Evolutionary conservation across 164 flowering plant genomes (phyloP).

Genomic region (Chimonanthus salicifolius): DNA sequence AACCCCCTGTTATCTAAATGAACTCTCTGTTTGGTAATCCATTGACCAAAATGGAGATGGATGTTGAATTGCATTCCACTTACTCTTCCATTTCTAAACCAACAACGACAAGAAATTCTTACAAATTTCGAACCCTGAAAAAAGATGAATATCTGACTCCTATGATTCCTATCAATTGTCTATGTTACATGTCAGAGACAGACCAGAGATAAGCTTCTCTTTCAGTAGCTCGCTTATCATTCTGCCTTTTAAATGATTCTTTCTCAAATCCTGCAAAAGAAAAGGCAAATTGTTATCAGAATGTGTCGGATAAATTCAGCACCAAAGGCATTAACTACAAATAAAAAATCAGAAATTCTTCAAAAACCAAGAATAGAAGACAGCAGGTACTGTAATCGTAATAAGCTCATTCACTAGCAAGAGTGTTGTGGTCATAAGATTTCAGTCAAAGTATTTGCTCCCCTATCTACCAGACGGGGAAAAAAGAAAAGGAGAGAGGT

Average conservation of each 20-base stretch:
- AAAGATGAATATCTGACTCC: no score
- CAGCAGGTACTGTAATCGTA: neutral
- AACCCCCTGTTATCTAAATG: no score
- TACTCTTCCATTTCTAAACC: no score
- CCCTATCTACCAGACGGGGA: no score
- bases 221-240: slow-evolving; percentile 76
- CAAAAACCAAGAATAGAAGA: neutral
- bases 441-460: neutral
- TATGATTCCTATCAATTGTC: neutral
- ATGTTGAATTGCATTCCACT: no score
- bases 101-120: no score
- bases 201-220: slow-evolving; percentile 93
- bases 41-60: no score
- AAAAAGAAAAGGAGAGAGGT: no score
- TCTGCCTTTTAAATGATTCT: slow-evolving; percentile 55
- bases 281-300: neutral
- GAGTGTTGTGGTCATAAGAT: neutral
- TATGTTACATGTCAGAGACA: slow-evolving; percentile 70
- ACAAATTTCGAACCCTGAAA: no score
- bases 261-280: slow-evolving; percentile 66
- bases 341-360: neutral
- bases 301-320: neutral
- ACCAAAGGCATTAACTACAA: neutral
- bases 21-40: no score
- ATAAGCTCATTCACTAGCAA: neutral